Base-by-base conservation (phyloP, 306 rosid genomes). In the Corylus heterophylla region DNA sequence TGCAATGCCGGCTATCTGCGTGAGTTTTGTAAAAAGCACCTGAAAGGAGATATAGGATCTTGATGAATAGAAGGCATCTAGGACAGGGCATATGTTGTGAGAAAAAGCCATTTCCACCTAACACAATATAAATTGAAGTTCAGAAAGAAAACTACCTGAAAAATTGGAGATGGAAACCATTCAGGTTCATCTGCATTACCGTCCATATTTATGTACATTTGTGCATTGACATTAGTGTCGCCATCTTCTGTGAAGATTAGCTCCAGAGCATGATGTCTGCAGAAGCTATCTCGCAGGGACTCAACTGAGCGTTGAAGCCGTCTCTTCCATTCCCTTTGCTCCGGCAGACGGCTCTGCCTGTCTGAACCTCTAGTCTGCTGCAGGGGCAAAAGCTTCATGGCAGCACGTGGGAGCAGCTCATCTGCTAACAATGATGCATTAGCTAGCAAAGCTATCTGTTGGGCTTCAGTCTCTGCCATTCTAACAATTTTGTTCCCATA, bases 241-340 rank as follows among this genome's bases (percentile, higher is more conserved):
- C 97, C 98, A 16, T 94, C 98, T 61, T 89, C 96, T 14, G 95
- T 91, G 86, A 95, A 95, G 80, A 92, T 90, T 61, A 95, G 90
- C 69, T 95, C 98, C 55, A 95, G 94, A 18, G 97, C 97, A 73
- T 89, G 96, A 12, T 89, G 92, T 74, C 94, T 77, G 77, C 98
- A 95, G 83, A 95, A 95, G 87, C 92, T 90, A 48, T 95, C 98
- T 44, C 97, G 77, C 44, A 95, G 80, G 55, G 82, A 89, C 69
- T 95, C 97, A 73, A 92, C 98, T 4, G 88, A 89, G 18, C 98
- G 92, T 48, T 86, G 95, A 37, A 95, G 86, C 69, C 92, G 85
- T 59, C 79, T 88, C 86, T 92, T 92, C 80, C 89, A 79, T 73
- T 95, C 98, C 73, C 98, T 88, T 64, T 90, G 98, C 79, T 94